A percentile compares a stretch with the other conserved stretches of the same genome.
These are phyloP conservation scores for Terana coerulea DNA, from an alignment of 768 basidiomycete species.

Conservation along the genomic window DNA sequence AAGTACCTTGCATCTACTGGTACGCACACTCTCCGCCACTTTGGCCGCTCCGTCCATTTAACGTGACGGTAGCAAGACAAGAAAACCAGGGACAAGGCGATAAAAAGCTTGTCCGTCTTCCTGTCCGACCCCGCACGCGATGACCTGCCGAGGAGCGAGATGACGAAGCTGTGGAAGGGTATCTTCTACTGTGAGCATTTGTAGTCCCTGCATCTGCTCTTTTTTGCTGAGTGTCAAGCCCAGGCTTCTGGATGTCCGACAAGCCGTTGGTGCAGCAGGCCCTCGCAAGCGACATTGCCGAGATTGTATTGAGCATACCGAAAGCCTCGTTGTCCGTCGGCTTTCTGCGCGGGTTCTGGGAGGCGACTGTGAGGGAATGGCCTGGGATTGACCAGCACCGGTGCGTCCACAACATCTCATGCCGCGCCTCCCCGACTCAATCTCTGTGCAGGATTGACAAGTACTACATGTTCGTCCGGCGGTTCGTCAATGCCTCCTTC, in stretches of 20 bases:
- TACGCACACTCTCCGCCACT: slow-evolving; percentile 29
- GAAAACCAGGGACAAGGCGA: slow-evolving; percentile 86
- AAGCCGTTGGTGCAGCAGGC: slow-evolving; percentile 95
- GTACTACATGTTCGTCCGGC: slow-evolving; percentile 91
- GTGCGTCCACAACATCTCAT: slow-evolving; percentile 38
- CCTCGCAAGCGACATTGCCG: slow-evolving; percentile 80
- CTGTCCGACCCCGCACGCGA: slow-evolving; percentile 63
- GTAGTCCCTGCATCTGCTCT: background rate
- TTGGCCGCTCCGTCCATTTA: background rate
- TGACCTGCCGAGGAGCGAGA: slow-evolving; percentile 65
- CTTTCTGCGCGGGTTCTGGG: slow-evolving; percentile 91
- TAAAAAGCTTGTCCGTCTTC: slow-evolving; percentile 74
- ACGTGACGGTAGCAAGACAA: slow-evolving; percentile 56
- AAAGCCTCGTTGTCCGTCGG: slow-evolving; percentile 54
- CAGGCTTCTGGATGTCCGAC: slow-evolving; percentile 99
- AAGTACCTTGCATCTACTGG: slow-evolving; percentile 94
- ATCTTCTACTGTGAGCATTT: slow-evolving; percentile 83
- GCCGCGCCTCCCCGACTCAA: background rate
- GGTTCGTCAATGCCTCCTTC: slow-evolving; percentile 85
- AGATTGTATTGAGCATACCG: slow-evolving; percentile 70
- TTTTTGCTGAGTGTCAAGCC: background rate
- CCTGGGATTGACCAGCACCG: slow-evolving; percentile 85
- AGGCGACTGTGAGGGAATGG: slow-evolving; percentile 88
- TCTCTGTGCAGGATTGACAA: slow-evolving; percentile 77
- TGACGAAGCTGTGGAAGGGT: slow-evolving; percentile 96